Percentiles rank a stretch among this genome's conserved stretches.
Conservation (phyloP, 2,329 filamentous ascomycete genomes). For the Stemphylium beticola region DNA sequence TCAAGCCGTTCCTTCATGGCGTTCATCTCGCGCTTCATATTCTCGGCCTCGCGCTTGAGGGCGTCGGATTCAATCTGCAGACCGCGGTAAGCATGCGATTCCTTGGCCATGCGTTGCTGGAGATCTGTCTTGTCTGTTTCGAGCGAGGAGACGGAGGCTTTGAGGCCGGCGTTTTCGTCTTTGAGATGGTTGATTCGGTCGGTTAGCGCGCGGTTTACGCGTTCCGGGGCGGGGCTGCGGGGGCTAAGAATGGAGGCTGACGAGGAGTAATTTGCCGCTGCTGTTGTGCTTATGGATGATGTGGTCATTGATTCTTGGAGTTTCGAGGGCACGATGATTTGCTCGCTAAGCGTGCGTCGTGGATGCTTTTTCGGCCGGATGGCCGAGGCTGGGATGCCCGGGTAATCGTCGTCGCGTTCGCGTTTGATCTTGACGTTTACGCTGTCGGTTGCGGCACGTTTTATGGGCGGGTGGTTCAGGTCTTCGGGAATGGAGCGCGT, state of each 20-base stretch:
- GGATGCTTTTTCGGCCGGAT: constrained; percentile 27
- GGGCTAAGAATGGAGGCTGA: constrained; percentile 15
- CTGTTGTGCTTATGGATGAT: not conserved
- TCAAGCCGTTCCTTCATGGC: constrained; percentile 19
- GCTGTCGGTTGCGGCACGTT: constrained; percentile 29
- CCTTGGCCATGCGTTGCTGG: constrained; percentile 14
- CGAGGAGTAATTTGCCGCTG: not conserved
- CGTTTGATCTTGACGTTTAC: constrained; percentile 31
- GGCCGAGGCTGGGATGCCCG: constrained; percentile 3
- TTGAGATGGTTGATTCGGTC: constrained; percentile 29
- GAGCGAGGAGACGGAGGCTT: constrained; percentile 10
- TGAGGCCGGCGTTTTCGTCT: constrained; percentile 22
- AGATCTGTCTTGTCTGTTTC: constrained; percentile 16
- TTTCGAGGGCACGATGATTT: constrained; percentile 20
- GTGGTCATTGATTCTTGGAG: constrained; percentile 15
- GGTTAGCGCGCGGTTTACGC: constrained; percentile 25
- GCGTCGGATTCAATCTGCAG: constrained; percentile 15
- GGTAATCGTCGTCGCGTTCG: constrained; percentile 30
- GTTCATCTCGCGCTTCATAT: constrained; percentile 12
- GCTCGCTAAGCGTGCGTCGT: constrained; percentile 27
- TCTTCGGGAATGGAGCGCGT: constrained; percentile 14
- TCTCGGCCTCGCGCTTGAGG: constrained; percentile 5
- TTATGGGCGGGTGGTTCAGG: constrained; percentile 15
- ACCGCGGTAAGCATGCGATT: constrained; percentile 9
- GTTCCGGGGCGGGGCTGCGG: constrained; percentile 26